Conservation (phyloP, 2,329 filamentous ascomycete species). For the Colletotrichum graminicola region DNA sequence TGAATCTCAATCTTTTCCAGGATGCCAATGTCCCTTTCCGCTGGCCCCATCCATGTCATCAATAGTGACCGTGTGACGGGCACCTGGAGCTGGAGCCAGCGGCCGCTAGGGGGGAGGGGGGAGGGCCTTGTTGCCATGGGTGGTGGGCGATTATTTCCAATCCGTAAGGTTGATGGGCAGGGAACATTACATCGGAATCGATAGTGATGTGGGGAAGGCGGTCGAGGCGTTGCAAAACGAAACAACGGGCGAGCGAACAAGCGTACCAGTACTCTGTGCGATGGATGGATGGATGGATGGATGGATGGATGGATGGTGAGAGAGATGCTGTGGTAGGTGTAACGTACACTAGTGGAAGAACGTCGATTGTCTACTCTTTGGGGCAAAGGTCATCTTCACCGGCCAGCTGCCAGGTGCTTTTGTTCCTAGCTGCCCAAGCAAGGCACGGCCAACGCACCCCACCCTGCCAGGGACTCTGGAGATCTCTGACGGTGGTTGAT, state of each 20-base stretch:
- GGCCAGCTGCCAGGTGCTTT: background rate
- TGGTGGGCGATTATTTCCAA: slow-evolving; percentile 27
- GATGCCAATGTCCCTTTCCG: background rate
- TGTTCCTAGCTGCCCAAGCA: background rate
- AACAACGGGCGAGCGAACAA: slow-evolving; percentile 13
- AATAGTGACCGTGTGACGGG: slow-evolving; percentile 40
- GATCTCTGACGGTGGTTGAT: background rate
- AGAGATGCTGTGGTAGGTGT: background rate
- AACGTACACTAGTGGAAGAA: too few relatives aligned
- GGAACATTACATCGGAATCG: slow-evolving; percentile 41
- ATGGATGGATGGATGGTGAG: background rate
- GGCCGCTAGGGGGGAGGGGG: slow-evolving; percentile 16
- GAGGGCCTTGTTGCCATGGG: slow-evolving; percentile 15
- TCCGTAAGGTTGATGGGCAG: slow-evolving; percentile 36
- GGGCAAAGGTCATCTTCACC: background rate
- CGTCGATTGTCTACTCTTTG: slow-evolving; percentile 4
- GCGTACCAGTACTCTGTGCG: background rate
- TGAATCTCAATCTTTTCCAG: slow-evolving; percentile 14
- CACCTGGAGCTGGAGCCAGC: slow-evolving; percentile 36
- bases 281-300: background rate
- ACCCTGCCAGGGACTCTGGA: background rate
- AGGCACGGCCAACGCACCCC: background rate
- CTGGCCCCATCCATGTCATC: slow-evolving; percentile 19
- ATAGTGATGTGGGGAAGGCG: slow-evolving; percentile 40
- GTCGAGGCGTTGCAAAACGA: slow-evolving; percentile 15